phyloP scores from a whole-genome alignment of 441 rosid genomes.

The Euphorbia schlechtendalii region DNA sequence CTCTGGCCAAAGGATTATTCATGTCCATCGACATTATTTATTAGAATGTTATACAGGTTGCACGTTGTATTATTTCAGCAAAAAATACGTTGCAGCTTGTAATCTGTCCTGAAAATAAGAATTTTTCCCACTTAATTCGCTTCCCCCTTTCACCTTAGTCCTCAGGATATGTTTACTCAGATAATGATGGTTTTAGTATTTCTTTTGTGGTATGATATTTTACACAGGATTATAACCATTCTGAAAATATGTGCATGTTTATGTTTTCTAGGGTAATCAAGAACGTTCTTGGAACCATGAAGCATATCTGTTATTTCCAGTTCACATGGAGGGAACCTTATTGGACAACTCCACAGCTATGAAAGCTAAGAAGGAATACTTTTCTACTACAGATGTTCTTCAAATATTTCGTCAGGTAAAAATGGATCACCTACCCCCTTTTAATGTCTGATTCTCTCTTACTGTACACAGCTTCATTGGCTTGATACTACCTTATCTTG shows the following conservation, averaged over 20 bases:
- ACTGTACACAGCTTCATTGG: background rate
- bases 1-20: no score
- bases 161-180: no score
- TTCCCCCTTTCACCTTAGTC: no score
- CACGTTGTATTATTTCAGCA: no score
- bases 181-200: no score
- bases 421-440: slow-evolving; percentile 5
- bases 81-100: no score
- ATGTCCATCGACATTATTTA: no score
- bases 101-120: no score
- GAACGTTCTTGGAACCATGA: slow-evolving; percentile 78
- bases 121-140: no score
- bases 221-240: slow-evolving; percentile 1
- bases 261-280: slow-evolving; percentile 50
- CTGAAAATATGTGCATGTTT: background rate
- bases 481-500: background rate
- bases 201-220: no score
- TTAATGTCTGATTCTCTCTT: slow-evolving; percentile 7
- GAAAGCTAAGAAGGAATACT: slow-evolving; percentile 81
- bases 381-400: slow-evolving; percentile 75
- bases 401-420: slow-evolving; percentile 87
- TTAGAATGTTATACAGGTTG: no score
- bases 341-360: slow-evolving; percentile 65
- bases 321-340: slow-evolving; percentile 91
- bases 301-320: slow-evolving; percentile 95